Evolutionary conservation across 495 filamentous ascomycete genomes (phyloP), one percentile per base, ranked within the genome.

Genomic region (Penicillium odoratum): DNA sequence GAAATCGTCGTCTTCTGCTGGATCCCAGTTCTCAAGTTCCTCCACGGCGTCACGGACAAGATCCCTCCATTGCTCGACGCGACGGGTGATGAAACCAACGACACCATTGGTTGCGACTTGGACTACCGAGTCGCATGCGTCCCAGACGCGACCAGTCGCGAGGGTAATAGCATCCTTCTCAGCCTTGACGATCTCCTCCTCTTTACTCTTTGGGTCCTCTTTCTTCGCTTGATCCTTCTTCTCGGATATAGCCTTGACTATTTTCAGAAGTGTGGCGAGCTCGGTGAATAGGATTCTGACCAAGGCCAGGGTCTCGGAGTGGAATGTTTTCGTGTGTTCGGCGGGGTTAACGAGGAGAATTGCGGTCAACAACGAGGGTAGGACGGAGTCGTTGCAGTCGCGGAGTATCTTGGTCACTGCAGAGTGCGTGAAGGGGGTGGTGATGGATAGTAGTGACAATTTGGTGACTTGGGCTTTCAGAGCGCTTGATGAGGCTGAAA

Each of bases 11-110:
- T 80, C 82, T 33, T 78, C 79, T 59, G 86, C 85, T n/a, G 87
- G 86, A 49, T 87, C 85, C 88, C 92, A 97, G 62, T 91, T 88
- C 58, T 90, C 89, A 59, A 97, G 71, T 72, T 97, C 92, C 60
- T 86, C 81, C 29, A 94, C 78, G 0, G 91, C 88, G 75, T 97
- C 92, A 57, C 88, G 80, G 13, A 97, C 69, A 10, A 90, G 80
- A 59, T 88, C 88, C 50, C 84, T 76, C 61, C 85, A 89, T 57
- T 87, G 76, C 63, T 88, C 83, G 15, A 82, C 84, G 59, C 85
- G 87, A 48, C 77, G 69, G 11, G 83, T 69, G 18, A 90, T 67
- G 38, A 88, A 76, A 0, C 84, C 86, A 0, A 81, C 78, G 36
- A 93, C 77, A 0, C 90, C 92, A 13, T 85, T 73, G n/a, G 70